These are phyloP conservation scores for Aschersonia sp. DNA, from an alignment of 2,329 filamentous ascomycete genomes.

Conservation along the genomic window DNA sequence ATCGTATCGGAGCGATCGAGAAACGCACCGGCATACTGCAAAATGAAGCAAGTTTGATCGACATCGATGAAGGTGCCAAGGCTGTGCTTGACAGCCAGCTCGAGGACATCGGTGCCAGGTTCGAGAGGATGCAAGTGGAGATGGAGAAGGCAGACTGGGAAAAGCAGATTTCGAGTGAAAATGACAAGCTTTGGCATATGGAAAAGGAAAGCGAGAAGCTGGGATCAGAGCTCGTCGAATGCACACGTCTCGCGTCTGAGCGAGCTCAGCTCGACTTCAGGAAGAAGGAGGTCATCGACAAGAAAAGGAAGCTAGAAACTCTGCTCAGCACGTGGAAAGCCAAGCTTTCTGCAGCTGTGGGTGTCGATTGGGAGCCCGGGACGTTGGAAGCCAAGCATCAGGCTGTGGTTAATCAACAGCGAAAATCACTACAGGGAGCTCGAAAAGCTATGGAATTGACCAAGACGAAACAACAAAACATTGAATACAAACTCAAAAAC, in stretches of 20 bases:
- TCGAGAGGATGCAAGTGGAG: slow-evolving; percentile 48
- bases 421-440: slow-evolving; percentile 43
- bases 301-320: slow-evolving; percentile 61
- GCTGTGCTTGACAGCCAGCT: slow-evolving; percentile 62
- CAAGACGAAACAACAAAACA: slow-evolving; percentile 59
- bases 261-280: slow-evolving; percentile 72
- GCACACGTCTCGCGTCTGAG: slow-evolving; percentile 67
- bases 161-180: slow-evolving; percentile 50
- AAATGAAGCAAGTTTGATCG: slow-evolving; percentile 53
- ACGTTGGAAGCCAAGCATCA: slow-evolving; percentile 62
- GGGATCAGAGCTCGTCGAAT: slow-evolving; percentile 69
- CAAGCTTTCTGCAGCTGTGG: slow-evolving; percentile 52
- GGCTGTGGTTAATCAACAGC: slow-evolving; percentile 41
- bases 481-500: slow-evolving; percentile 58
- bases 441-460: slow-evolving; percentile 57
- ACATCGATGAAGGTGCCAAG: slow-evolving; percentile 74
- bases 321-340: slow-evolving; percentile 61
- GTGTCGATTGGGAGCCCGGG: slow-evolving; percentile 50
- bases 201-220: slow-evolving; percentile 62
- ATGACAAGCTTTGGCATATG: slow-evolving; percentile 49
- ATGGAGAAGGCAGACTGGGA: slow-evolving; percentile 56
- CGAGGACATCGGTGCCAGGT: slow-evolving; percentile 49
- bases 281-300: slow-evolving; percentile 64
- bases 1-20: slow-evolving; percentile 61
- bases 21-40: slow-evolving; percentile 54